These are phyloP conservation scores for Tetraselmis striata DNA, from an alignment of 139 green algal genomes.

Conservation along the genomic window DNA sequence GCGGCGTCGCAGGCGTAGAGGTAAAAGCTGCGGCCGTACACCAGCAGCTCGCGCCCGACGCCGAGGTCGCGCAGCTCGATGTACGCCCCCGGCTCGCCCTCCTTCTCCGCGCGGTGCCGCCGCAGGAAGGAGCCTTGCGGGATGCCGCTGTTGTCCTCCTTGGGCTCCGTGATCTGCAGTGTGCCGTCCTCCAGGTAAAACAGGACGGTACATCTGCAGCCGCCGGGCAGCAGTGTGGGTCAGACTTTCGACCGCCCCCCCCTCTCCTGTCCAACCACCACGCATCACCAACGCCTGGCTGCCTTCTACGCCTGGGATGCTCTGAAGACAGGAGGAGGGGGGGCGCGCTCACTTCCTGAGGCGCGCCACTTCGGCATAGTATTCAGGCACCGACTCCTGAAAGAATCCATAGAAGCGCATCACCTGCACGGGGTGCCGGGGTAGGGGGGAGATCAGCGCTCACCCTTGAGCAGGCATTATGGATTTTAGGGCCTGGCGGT, in stretches of 20 bases:
- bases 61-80: neutral
- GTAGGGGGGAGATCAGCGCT: too few relatives aligned
- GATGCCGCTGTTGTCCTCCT: constrained; percentile 15
- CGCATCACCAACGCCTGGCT: too few relatives aligned
- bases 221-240: too few relatives aligned
- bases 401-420: constrained; percentile 7
- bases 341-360: constrained; percentile 1
- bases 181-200: constrained; percentile 19
- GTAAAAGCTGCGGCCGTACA: constrained; percentile 12
- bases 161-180: constrained; percentile 13
- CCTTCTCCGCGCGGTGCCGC: neutral
- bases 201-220: neutral
- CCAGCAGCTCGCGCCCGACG: neutral
- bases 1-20: constrained; percentile 11
- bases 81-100: neutral
- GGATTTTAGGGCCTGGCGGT: too few relatives aligned
- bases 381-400: constrained; percentile 4
- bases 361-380: neutral
- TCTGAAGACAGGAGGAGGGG: neutral
- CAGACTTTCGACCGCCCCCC: too few relatives aligned
- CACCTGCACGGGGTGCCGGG: too few relatives aligned
- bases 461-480: too few relatives aligned
- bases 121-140: constrained; percentile 9
- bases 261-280: neutral
- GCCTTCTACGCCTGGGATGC: too few relatives aligned